Conservation (phyloP, 345 rosid genomes). For the Cardamine occulta region DNA sequence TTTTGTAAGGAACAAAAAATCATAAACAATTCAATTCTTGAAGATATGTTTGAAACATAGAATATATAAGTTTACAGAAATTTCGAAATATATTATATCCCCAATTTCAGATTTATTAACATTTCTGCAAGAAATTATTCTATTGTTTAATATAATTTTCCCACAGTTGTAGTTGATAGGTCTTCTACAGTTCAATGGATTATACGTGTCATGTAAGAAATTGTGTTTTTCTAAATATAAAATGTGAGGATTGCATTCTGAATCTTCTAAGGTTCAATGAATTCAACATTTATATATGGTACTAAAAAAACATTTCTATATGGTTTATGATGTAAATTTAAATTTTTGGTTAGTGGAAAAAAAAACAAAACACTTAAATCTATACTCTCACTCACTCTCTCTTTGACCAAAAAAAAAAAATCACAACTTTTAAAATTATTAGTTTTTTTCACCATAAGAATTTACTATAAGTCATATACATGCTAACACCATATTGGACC, state of each 20-base stretch:
- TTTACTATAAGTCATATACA: no score
- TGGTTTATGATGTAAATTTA: background rate
- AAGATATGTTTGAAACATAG: background rate
- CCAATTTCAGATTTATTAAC: constrained; percentile 26
- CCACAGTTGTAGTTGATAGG: background rate
- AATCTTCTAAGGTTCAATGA: constrained; percentile 22
- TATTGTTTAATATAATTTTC: background rate
- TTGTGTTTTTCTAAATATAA: no score
- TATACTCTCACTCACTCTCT: background rate
- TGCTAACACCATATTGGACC: background rate
- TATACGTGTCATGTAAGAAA: no score
- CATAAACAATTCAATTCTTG: constrained; percentile 12
- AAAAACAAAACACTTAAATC: constrained; percentile 7
- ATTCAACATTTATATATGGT: constrained; percentile 17
- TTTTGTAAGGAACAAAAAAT: background rate
- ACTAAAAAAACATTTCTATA: background rate
- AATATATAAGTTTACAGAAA: constrained; percentile 8
- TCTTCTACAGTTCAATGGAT: background rate
- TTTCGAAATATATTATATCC: background rate
- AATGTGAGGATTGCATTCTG: no score
- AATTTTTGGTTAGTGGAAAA: background rate
- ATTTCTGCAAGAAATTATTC: background rate
- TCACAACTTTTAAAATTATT: no score
- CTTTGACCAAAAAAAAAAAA: background rate
- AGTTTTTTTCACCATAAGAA: no score